Evolutionary conservation across 164 flowering plant genomes (phyloP), one percentile per base, ranked within the genome.

Genomic region (Chimonanthus praecox): DNA sequence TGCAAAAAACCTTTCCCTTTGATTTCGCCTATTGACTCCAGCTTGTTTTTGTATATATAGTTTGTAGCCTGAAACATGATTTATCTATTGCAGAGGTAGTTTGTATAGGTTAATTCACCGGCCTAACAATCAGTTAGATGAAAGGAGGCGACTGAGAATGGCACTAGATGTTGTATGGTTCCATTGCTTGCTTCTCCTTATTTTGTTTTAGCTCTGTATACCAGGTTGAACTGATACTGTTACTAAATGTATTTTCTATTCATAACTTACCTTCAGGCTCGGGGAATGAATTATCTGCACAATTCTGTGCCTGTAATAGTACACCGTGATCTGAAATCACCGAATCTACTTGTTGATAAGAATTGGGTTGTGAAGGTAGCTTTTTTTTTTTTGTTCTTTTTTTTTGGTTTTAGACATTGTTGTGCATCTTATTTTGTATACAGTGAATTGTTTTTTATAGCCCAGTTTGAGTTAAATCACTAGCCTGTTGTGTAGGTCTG

Each of bases 241-340:
- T 72, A 75, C 63, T 54, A 54, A 49, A 49, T 69, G 54, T 64
- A 58, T 78, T n/a, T 74, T 18, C 58, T 50, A 66, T 48, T 6
- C 20, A 45, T 75, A 47, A 74, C 68, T 76, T 67, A 67, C 69
- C 74, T 80, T 73, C 89, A 94, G 98, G 98, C 94, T 63, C 84
- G 94, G 69, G 98, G 98, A 75, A 92, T 94, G 98, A 94, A 94
- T 82, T 90, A 94, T 80, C 82, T 94, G 82, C 98, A 94, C 81
- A 92, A 81, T 68, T 84, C 96, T 82, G 78, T 85, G 1, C 98
- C 98, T 2, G 80, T 88, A 18, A 88, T 94, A 72, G 98, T 94
- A 50, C 98, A 94, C 76, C 97, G 97, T 73, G 98, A 94, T 84
- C 80, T 94, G 84, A 94, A 94, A 81, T 88, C 98, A 43, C 97